Evolutionary conservation across 768 basidiomycete genomes (phyloP).

Genomic region (Mycena venus): DNA sequence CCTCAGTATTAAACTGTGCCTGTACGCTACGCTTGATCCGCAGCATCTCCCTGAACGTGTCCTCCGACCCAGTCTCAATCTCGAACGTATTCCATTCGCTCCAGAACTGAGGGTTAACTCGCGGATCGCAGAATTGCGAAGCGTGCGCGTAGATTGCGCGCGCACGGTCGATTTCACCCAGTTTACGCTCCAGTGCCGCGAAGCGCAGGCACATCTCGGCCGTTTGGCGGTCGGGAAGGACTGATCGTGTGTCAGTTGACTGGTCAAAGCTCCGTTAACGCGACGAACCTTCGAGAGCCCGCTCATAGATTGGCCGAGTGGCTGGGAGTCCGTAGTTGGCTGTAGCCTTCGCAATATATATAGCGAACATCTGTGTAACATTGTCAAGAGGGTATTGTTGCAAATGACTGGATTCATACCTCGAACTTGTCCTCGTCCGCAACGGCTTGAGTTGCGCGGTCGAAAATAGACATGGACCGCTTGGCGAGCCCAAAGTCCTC

Average conservation of each 20-base stretch:
- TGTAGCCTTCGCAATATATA: constrained; percentile 98
- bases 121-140: constrained; percentile 98
- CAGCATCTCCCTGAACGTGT: constrained; percentile 96
- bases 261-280: background rate
- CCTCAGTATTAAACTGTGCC: constrained; percentile 98
- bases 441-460: constrained; percentile 90
- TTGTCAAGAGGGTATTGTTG: background rate
- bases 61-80: constrained; percentile 98
- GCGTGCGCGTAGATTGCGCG: constrained; percentile 97
- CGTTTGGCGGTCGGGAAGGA: constrained; percentile 92
- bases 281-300: constrained; percentile 81
- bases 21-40: constrained; percentile 98
- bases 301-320: constrained; percentile 96
- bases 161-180: constrained; percentile 98
- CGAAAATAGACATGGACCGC: constrained; percentile 95
- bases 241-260: constrained; percentile 39
- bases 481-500: constrained; percentile 95
- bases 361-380: constrained; percentile 84
- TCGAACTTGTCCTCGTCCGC: constrained; percentile 95
- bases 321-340: constrained; percentile 96
- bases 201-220: constrained; percentile 99
- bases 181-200: constrained; percentile 94
- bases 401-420: constrained; percentile 57
- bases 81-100: constrained; percentile 97
- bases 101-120: constrained; percentile 95